phyloP scores from a whole-genome alignment of 2,329 filamentous ascomycete species.

The Cucurbitaria berberidis region DNA sequence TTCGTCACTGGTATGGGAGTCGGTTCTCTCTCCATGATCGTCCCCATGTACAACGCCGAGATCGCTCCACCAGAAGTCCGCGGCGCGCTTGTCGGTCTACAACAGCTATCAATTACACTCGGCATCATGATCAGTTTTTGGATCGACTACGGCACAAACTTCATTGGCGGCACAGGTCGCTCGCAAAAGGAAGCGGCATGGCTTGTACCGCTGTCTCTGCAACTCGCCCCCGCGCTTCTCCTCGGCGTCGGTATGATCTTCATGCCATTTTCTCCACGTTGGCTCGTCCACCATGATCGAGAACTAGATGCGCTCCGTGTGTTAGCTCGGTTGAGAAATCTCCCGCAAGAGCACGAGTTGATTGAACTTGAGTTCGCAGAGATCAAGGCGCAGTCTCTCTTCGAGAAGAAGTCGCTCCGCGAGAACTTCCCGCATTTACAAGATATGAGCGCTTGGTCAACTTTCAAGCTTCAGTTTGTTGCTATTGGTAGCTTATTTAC shows the following conservation, averaged over 20 bases:
- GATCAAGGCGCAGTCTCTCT: conserved; percentile 77
- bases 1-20: conserved; percentile 76
- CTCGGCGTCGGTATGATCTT: conserved; percentile 75
- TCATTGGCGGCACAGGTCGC: conserved; percentile 61
- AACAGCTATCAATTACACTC: conserved; percentile 65
- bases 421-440: conserved; percentile 71
- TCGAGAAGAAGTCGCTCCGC: conserved; percentile 73
- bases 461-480: conserved; percentile 64
- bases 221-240: conserved; percentile 69
- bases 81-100: conserved; percentile 68
- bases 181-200: conserved; percentile 72
- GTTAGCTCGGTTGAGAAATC: conserved; percentile 67
- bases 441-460: conserved; percentile 64
- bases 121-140: conserved; percentile 68
- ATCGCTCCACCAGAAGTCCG: conserved; percentile 65
- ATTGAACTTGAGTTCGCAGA: conserved; percentile 78
- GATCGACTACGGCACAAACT: conserved; percentile 48
- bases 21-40: conserved; percentile 71
- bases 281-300: conserved; percentile 72
- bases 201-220: conserved; percentile 74
- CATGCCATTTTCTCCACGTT: conserved; percentile 80
- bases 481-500: conserved; percentile 69
- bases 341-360: conserved; percentile 68
- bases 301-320: conserved; percentile 70
- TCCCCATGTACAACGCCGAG: conserved; percentile 58